These are phyloP conservation scores for Fragaria iinumae DNA, from an alignment of 306 rosid species.

Conservation along the genomic window DNA sequence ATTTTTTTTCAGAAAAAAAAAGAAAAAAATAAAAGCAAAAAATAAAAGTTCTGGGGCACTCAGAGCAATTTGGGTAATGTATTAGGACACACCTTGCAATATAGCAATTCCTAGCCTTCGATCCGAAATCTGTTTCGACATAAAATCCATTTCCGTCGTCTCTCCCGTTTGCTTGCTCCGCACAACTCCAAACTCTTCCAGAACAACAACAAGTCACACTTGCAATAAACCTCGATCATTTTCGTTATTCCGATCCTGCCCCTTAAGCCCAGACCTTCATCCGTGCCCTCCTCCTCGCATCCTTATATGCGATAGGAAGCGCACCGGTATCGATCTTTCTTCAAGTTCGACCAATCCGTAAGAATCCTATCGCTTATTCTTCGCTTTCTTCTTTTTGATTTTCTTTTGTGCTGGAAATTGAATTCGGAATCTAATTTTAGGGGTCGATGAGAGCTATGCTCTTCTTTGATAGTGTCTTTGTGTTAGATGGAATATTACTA, in stretches of 20 bases:
- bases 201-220: neutral
- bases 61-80: neutral
- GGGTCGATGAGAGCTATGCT: neutral
- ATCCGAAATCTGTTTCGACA: neutral
- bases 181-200: neutral
- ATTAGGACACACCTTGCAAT: neutral
- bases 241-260: constrained; percentile 9
- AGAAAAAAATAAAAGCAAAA: too few relatives aligned
- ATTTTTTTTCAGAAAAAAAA: too few relatives aligned
- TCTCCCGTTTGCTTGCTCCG: neutral
- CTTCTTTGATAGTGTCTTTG: neutral
- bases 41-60: neutral
- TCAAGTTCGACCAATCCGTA: neutral
- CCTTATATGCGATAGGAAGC: neutral
- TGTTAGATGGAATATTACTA: neutral
- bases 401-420: neutral
- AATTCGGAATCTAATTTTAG: neutral
- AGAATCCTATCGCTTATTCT: neutral
- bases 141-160: neutral
- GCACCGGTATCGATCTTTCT: neutral
- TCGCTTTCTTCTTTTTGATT: neutral
- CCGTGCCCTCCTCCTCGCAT: neutral
- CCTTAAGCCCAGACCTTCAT: neutral
- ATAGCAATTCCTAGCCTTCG: neutral
- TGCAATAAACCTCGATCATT: neutral